A percentile compares a stretch with the other conserved stretches of the same genome.
Conservation (phyloP, 2,329 filamentous ascomycete species). For the Plenodomus lindquistii region DNA sequence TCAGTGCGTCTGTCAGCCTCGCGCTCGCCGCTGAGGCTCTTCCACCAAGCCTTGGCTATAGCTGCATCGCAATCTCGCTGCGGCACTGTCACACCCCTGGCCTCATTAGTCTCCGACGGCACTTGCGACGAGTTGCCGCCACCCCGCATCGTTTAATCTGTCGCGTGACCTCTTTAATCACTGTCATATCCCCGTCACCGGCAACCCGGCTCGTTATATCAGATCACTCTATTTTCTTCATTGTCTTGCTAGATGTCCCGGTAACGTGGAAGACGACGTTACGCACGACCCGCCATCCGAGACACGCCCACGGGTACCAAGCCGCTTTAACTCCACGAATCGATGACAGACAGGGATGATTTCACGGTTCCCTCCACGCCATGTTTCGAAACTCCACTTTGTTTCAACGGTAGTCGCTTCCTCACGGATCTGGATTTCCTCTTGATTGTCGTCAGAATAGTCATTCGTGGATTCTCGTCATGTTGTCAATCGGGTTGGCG, state of each 20-base stretch:
- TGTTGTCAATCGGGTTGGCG: not conserved
- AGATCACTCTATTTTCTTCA: slow-evolving; percentile 26
- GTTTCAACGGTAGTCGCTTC: slow-evolving; percentile 4
- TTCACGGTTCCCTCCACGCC: slow-evolving; percentile 3
- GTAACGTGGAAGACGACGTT: slow-evolving; percentile 14
- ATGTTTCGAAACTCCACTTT: slow-evolving; percentile 18
- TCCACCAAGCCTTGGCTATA: not conserved
- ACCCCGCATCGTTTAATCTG: not conserved
- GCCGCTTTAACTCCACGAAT: slow-evolving; percentile 27
- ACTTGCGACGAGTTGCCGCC: not conserved
- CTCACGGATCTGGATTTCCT: not conserved
- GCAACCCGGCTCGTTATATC: slow-evolving; percentile 14
- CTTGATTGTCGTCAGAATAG: not conserved
- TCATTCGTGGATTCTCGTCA: not conserved
- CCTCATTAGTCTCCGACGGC: no score
- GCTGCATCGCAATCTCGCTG: not conserved
- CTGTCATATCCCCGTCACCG: not conserved
- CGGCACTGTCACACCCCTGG: not conserved
- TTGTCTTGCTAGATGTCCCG: slow-evolving; percentile 8
- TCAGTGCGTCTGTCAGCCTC: not conserved
- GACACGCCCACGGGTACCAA: slow-evolving; percentile 19
- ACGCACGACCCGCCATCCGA: slow-evolving; percentile 23
- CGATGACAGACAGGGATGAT: slow-evolving; percentile 1
- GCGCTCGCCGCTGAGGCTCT: not conserved
- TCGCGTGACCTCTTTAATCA: not conserved